phyloP scores from a whole-genome alignment of 768 basidiomycete genomes.

The Boletus speciosus region DNA sequence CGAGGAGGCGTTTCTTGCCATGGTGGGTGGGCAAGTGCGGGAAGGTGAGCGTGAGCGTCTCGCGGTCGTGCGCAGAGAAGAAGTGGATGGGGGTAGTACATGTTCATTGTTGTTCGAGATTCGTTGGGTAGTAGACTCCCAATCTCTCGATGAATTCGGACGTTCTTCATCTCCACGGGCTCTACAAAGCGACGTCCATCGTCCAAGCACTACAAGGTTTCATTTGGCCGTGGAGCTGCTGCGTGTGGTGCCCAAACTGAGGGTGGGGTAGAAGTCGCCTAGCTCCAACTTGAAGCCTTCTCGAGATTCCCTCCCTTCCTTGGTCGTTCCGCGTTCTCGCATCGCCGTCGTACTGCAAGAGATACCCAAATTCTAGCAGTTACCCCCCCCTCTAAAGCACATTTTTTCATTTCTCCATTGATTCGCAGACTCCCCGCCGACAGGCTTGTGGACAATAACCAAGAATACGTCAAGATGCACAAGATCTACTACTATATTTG shows the following conservation, averaged over 20 bases:
- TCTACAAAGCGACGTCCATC: neutral
- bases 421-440: neutral
- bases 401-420: neutral
- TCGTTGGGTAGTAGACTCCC: conserved; percentile 41
- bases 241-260: neutral
- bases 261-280: neutral
- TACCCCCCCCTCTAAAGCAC: neutral
- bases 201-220: neutral
- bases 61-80: conserved; percentile 45
- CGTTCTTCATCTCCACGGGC: neutral
- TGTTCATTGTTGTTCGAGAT: conserved; percentile 52
- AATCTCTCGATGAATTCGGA: neutral
- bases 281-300: neutral
- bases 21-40: neutral
- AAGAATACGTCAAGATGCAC: neutral
- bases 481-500: neutral
- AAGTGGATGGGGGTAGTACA: conserved; percentile 57
- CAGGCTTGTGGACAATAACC: neutral
- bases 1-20: conserved; percentile 46
- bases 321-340: neutral
- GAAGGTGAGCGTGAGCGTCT: conserved; percentile 28
- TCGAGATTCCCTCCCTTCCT: neutral
- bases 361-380: neutral
- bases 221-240: neutral
- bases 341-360: neutral